A percentile compares a stretch with the other conserved stretches of the same genome.
Conservation (phyloP, 768 basidiomycete genomes). For the Trametes cinnabarina region DNA sequence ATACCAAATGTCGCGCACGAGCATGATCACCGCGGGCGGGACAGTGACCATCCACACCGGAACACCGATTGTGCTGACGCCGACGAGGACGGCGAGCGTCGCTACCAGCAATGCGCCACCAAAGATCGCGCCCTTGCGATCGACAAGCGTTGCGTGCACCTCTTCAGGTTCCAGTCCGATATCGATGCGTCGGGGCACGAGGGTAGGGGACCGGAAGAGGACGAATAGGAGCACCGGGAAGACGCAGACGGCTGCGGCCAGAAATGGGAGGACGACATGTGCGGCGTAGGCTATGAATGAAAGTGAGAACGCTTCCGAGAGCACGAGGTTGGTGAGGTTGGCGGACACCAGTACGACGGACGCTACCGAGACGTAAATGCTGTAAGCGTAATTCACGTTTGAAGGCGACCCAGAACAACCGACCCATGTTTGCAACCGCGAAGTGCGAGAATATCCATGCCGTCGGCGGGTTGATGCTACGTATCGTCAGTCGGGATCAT, state of each 20-base stretch:
- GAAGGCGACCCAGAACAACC: no score
- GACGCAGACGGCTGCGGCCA: constrained; percentile 58
- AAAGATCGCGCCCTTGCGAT: constrained; percentile 71
- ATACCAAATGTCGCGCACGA: constrained; percentile 59
- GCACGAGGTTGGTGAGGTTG: constrained; percentile 93
- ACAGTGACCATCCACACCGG: constrained; percentile 85
- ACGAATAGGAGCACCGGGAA: constrained; percentile 54
- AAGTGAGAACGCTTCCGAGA: constrained; percentile 81
- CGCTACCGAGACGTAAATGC: constrained; percentile 27
- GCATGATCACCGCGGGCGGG: constrained; percentile 74
- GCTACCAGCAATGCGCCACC: constrained; percentile 64
- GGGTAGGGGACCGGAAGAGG: constrained; percentile 55
- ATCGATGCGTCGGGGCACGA: constrained; percentile 16
- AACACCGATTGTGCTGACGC: constrained; percentile 70
- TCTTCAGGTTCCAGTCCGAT: constrained; percentile 27
- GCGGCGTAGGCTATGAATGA: constrained; percentile 79
- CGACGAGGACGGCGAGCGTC: constrained; percentile 72
- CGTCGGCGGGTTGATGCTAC: constrained; percentile 40
- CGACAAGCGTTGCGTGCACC: constrained; percentile 62
- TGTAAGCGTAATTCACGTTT: not conserved
- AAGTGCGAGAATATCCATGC: constrained; percentile 78
- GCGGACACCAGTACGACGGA: constrained; percentile 69
- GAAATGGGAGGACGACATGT: constrained; percentile 79
- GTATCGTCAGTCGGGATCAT: not conserved
- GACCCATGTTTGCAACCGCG: constrained; percentile 74